Base-by-base conservation (phyloP, 805 yeast genomes). In the Pichia cabralensis region DNA sequence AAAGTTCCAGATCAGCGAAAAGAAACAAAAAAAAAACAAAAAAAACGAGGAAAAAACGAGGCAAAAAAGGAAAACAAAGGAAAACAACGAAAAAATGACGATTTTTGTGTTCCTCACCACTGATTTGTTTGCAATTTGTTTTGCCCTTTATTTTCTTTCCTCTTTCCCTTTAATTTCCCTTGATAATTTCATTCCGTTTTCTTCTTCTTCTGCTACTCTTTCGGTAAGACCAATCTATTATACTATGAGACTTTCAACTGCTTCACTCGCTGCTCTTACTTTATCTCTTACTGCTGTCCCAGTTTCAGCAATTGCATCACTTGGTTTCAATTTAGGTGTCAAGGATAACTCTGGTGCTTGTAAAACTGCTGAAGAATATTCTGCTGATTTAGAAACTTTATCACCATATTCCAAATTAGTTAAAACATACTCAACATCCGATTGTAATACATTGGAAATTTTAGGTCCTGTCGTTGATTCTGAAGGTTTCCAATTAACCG, bases 391-490 rank as follows among this genome's bases (percentile, higher is more conserved):
- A 46, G 64, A 65, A 17, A 57, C 64, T 24, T 61, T 89, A 47
- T 61, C 72, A 34, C 47, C 64, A 30, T 74, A 81, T 64, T 62
- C 92, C 26, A 61, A 64, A 42, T 70, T 71, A 33, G 74, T 89
- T 48, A 83, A 88, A 61, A 81, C 89, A 25, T 89, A 85, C 57
- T 92, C 96, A 21, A 86, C 81, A 31, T 78, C 94, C n/a, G 94
- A 84, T 61, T 89, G 96, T 70, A 78, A 86, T 71, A 82, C 96
- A 39, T 69, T 89, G 53, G 73, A 80, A 62, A 67, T 67, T 52
- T 65, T 89, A 45, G 95, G 86, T 37, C 95, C 96, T 30, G 95
- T 84, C 42, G 85, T 83, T 35, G 88, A 79, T 53, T 63, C 64
- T 38, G 77, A 76, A 45, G 84, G 86, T 39, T 81, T 86, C 71